Evolutionary conservation across 2,329 filamentous ascomycete species (phyloP).

Genomic region (Thermoascus crustaceus): DNA sequence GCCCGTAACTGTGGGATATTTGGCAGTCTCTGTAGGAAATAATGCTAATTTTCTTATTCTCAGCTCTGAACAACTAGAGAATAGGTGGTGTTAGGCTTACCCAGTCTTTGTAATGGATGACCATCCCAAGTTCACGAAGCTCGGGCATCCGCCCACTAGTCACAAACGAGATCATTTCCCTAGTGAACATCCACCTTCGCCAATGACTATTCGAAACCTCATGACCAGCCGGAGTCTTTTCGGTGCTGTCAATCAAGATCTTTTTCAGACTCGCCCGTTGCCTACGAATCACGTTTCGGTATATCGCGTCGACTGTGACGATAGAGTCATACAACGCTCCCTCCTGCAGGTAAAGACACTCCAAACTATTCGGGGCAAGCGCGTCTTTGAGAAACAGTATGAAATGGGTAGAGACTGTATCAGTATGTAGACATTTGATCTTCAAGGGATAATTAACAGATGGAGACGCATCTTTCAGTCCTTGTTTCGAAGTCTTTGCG

Average conservation of each 20-base stretch:
- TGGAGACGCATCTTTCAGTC: conserved; percentile 36
- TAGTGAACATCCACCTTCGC: conserved; percentile 62
- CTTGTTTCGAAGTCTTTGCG: conserved; percentile 6
- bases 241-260: conserved; percentile 64
- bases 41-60: conserved; percentile 49
- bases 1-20: conserved; percentile 62
- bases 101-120: conserved; percentile 70
- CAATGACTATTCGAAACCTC: conserved; percentile 43
- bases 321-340: conserved; percentile 44
- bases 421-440: conserved; percentile 67
- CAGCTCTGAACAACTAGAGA: conserved; percentile 6
- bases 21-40: conserved; percentile 67
- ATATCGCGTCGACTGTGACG: conserved; percentile 63
- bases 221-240: conserved; percentile 39
- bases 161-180: conserved; percentile 63
- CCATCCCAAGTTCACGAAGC: conserved; percentile 62
- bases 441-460: conserved; percentile 52
- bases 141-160: conserved; percentile 68
- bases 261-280: conserved; percentile 65
- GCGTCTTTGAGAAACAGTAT: conserved; percentile 70
- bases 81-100: conserved; percentile 40
- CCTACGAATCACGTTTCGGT: conserved; percentile 59
- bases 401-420: conserved; percentile 59
- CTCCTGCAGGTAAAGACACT: conserved; percentile 71
- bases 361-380: conserved; percentile 68